Evolutionary conservation across 139 green algal species (phyloP).

Genomic region (Deuterostichococcus epilithicus): DNA sequence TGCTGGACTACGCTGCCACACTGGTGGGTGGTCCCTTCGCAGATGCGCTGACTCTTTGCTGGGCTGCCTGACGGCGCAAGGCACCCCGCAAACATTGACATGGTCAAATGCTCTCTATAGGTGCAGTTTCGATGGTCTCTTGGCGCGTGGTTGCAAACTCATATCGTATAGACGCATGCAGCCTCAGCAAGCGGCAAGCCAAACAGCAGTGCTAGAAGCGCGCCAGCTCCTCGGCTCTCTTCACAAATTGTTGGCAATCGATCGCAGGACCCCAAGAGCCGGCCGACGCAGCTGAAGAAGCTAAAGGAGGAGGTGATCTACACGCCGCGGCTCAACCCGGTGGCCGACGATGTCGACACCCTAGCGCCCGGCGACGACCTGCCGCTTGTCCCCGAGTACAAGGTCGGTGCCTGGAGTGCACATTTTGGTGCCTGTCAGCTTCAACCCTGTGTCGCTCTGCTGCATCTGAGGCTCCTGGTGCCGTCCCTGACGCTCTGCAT

Average conservation of each 20-base stretch:
- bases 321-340: constrained; percentile 44
- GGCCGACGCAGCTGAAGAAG: constrained; percentile 70
- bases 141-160: no score
- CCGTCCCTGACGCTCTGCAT: no score
- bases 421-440: no score
- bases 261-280: constrained; percentile 81
- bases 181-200: no score
- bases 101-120: not conserved
- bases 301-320: constrained; percentile 27
- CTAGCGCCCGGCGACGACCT: constrained; percentile 37
- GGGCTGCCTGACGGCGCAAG: constrained; percentile 29
- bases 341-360: constrained; percentile 39
- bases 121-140: not conserved
- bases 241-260: not conserved
- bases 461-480: no score
- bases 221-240: not conserved
- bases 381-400: constrained; percentile 52
- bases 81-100: constrained; percentile 3
- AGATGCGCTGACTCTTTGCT: constrained; percentile 38
- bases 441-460: no score
- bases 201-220: no score
- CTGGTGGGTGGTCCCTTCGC: constrained; percentile 37
- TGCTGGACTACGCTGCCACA: constrained; percentile 86
- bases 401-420: not conserved
- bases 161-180: no score